Conservation (phyloP, 306 rosid species). For the Rubus parviflorus region DNA sequence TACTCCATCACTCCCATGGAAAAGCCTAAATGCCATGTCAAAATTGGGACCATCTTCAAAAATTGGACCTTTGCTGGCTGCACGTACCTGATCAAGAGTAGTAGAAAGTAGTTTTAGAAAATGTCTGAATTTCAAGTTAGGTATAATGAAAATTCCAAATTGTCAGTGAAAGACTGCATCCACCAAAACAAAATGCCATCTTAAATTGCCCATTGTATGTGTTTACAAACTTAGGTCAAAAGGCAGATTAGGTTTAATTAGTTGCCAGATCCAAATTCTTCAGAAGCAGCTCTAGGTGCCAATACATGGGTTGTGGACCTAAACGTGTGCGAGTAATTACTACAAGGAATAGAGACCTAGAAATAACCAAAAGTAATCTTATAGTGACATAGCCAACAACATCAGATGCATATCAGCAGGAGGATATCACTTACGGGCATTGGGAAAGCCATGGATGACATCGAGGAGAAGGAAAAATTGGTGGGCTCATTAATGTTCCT, state of each 20-base stretch:
- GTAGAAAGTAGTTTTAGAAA: slow-evolving; percentile 20
- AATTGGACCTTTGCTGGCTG: slow-evolving; percentile 83
- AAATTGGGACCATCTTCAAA: slow-evolving; percentile 98
- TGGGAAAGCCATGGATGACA: slow-evolving; percentile 67
- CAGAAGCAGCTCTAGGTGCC: slow-evolving; percentile 17
- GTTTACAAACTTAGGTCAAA: neutral
- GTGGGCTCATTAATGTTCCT: slow-evolving; percentile 98
- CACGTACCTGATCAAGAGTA: slow-evolving; percentile 56
- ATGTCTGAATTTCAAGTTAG: neutral
- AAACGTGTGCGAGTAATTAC: slow-evolving; percentile 3
- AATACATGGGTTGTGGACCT: slow-evolving; percentile 12
- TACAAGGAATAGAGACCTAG: neutral
- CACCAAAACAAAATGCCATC: slow-evolving; percentile 11
- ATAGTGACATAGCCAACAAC: slow-evolving; percentile 14
- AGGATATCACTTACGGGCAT: slow-evolving; percentile 60
- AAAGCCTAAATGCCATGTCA: slow-evolving; percentile 91
- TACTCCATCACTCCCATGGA: slow-evolving; percentile 93
- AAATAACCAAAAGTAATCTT: neutral
- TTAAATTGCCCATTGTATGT: neutral
- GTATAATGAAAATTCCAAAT: slow-evolving; percentile 10
- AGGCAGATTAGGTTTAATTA: neutral
- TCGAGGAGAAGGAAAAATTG: slow-evolving; percentile 67
- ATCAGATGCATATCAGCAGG: slow-evolving; percentile 8
- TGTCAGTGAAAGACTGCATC: neutral
- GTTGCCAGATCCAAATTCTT: slow-evolving; percentile 8